Percentiles rank a stretch among this genome's conserved stretches.
phyloP scores from a whole-genome alignment of 345 rosid species.

The Xanthoceras sorbifolium region DNA sequence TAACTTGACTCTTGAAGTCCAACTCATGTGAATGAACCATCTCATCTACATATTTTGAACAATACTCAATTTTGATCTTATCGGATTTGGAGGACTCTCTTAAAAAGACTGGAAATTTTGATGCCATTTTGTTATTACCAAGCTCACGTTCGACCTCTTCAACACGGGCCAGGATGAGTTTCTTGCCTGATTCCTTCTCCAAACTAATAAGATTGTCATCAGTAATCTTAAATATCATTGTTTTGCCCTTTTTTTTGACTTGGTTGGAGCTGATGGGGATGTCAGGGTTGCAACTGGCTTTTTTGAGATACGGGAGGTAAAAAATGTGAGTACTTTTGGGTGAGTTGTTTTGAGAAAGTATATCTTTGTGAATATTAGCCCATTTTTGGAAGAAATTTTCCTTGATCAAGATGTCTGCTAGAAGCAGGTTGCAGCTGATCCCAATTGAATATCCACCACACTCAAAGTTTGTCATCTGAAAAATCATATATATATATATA shows the following conservation, averaged over 20 bases:
- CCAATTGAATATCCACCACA: conserved; percentile 92
- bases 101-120: conserved; percentile 38
- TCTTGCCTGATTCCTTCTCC: conserved; percentile 17
- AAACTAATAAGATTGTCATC: background rate
- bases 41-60: conserved; percentile 24
- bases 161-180: conserved; percentile 32
- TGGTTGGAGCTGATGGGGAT: conserved; percentile 30
- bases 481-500: background rate
- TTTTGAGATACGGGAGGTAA: conserved; percentile 48
- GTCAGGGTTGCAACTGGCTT: background rate
- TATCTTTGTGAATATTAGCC: conserved; percentile 51
- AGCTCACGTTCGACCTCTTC: conserved; percentile 38
- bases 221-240: conserved; percentile 33
- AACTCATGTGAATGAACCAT: background rate
- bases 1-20: background rate
- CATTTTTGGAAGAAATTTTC: conserved; percentile 55
- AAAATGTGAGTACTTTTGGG: conserved; percentile 48
- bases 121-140: conserved; percentile 13
- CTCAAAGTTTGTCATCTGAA: conserved; percentile 78
- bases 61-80: conserved; percentile 38
- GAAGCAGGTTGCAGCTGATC: conserved; percentile 70
- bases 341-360: conserved; percentile 23
- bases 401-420: conserved; percentile 53
- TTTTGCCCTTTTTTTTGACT: conserved; percentile 34
- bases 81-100: conserved; percentile 45